Percentiles rank a stretch among this genome's conserved stretches.
phyloP scores from a whole-genome alignment of 2,329 filamentous ascomycete species.

The Chrysoporthe deuterocubensis region DNA sequence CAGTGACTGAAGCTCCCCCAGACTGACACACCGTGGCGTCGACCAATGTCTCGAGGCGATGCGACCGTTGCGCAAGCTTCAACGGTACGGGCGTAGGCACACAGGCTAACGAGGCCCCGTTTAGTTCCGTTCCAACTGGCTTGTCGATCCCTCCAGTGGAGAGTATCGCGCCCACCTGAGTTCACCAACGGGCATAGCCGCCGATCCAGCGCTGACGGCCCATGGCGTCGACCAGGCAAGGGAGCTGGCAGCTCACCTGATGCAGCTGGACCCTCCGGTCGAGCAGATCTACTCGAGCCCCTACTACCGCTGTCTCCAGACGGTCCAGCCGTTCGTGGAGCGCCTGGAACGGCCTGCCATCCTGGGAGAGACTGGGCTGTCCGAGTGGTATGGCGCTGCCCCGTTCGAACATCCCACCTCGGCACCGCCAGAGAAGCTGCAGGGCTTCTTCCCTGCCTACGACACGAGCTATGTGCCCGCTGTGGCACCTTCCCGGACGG shows the following conservation, averaged over 20 bases:
- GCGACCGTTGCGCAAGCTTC: conserved; percentile 5
- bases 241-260: conserved; percentile 72
- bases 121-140: conserved; percentile 90
- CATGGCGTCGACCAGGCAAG: conserved; percentile 84
- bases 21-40: conserved; percentile 13
- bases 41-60: conserved; percentile 6
- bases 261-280: conserved; percentile 66
- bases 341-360: conserved; percentile 44
- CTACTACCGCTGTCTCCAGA: conserved; percentile 88
- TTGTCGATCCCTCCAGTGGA: conserved; percentile 79
- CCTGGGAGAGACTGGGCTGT: conserved; percentile 61
- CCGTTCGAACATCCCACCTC: conserved; percentile 85
- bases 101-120: conserved; percentile 23
- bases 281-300: conserved; percentile 82
- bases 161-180: conserved; percentile 73
- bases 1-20: conserved; percentile 2
- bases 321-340: conserved; percentile 70
- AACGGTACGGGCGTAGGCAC: conserved; percentile 23
- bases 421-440: conserved; percentile 65
- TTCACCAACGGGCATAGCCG: conserved; percentile 85
- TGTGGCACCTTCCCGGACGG: conserved; percentile 71
- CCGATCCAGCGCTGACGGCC: conserved; percentile 84
- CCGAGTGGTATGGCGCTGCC: conserved; percentile 91
- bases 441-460: conserved; percentile 68
- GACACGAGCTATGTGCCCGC: conserved; percentile 62